A percentile compares a stretch with the other conserved stretches of the same genome.
phyloP scores from a whole-genome alignment of 306 rosid species.

The Malus sieversii region DNA sequence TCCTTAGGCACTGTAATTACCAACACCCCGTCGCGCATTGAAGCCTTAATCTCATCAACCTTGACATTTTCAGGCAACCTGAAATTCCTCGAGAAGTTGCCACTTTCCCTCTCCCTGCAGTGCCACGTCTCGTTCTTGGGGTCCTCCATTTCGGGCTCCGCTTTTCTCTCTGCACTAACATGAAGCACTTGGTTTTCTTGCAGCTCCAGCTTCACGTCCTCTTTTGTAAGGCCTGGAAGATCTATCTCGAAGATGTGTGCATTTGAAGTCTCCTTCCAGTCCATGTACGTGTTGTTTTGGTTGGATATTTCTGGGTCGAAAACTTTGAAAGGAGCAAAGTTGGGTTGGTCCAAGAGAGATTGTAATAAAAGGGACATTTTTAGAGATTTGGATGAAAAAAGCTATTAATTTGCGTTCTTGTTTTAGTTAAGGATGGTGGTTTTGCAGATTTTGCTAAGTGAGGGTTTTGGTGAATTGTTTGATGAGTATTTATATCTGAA shows the following conservation, averaged over 20 bases:
- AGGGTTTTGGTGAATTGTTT: background rate
- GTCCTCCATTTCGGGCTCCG: background rate
- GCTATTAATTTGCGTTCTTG: background rate
- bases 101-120: constrained; percentile 45
- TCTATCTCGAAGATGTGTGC: constrained; percentile 45
- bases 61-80: constrained; percentile 48
- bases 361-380: constrained; percentile 35
- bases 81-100: constrained; percentile 30
- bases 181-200: constrained; percentile 33
- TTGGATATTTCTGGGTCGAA: constrained; percentile 6
- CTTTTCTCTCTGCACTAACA: constrained; percentile 38
- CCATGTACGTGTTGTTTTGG: constrained; percentile 25
- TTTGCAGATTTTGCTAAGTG: background rate
- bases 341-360: constrained; percentile 21
- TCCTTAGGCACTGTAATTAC: constrained; percentile 39
- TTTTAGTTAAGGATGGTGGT: background rate
- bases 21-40: constrained; percentile 49
- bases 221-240: constrained; percentile 47
- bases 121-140: constrained; percentile 40
- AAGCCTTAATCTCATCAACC: constrained; percentile 44
- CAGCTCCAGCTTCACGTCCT: constrained; percentile 48
- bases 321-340: constrained; percentile 9
- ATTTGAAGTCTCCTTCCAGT: constrained; percentile 45
- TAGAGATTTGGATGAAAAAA: background rate
- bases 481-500: constrained; percentile 5